Percentiles rank a stretch among this genome's conserved stretches.
These are phyloP conservation scores for Fusarium equiseti DNA, from an alignment of 2,329 filamentous ascomycete species.

Conservation along the genomic window DNA sequence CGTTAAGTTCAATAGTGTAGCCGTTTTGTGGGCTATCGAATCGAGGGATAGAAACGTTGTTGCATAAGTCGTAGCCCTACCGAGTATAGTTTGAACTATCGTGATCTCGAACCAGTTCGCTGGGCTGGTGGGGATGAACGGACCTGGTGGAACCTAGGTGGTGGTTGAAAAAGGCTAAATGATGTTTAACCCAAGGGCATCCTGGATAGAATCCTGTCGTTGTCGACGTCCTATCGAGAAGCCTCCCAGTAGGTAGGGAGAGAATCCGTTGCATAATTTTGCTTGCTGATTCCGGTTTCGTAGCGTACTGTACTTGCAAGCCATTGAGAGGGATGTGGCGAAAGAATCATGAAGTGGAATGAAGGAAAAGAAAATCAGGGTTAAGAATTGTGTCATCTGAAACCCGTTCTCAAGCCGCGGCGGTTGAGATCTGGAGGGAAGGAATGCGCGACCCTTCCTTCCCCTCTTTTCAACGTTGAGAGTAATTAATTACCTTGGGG, in stretches of 20 bases:
- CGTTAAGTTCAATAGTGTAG: constrained; percentile 11
- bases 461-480: constrained; percentile 11
- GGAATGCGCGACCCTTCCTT: constrained; percentile 11
- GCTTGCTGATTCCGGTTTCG: constrained; percentile 1
- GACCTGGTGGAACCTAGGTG: constrained; percentile 40
- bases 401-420: constrained; percentile 24
- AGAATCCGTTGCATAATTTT: not conserved
- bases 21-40: constrained; percentile 20
- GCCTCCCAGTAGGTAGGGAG: constrained; percentile 5
- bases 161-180: constrained; percentile 34
- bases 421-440: constrained; percentile 2
- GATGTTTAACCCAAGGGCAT: constrained; percentile 21
- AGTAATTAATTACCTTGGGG: not conserved
- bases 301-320: constrained; percentile 11
- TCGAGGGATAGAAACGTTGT: constrained; percentile 11
- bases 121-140: constrained; percentile 43
- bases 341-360: constrained; percentile 33
- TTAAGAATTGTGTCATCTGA: constrained; percentile 20
- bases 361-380: constrained; percentile 9
- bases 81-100: constrained; percentile 33
- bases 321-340: constrained; percentile 30
- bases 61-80: constrained; percentile 43
- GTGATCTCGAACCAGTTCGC: constrained; percentile 39
- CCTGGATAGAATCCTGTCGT: constrained; percentile 1
- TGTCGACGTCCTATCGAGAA: not conserved